Evolutionary conservation across 192 early-diverging fungal genomes (phyloP), one percentile per base, ranked within the genome.

Genomic region (Coemansia umbellata): DNA sequence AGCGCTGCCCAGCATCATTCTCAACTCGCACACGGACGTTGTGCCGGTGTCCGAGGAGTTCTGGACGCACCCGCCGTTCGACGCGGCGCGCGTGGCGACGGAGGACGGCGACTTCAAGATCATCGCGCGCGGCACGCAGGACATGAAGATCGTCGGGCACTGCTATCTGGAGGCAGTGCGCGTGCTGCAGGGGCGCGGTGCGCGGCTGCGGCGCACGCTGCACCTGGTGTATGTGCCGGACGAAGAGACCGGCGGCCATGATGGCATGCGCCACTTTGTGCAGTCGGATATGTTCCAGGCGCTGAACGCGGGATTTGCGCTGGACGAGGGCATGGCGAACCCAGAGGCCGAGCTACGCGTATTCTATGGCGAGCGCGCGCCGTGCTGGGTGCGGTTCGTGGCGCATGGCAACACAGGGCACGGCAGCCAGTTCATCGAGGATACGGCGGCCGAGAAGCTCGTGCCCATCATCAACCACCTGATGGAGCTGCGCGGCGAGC

Each of bases 11-110:
- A 65, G 81, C 31, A 55, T 94, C 15, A 64, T 91, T 30, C 85
- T 92, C 55, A 92, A 92, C 82, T 85, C 85, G 42, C 92, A 94
- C 74, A 87, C 84, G 8, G 92, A 94, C 63, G 92, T 94, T 0
- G 92, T 94, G 22, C 92, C 92, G n/a, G 89, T 91, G 51, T 88
- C 84, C 47, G 72, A 64, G 15, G 84, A 86, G 33, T 71, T 76
- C 62, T 94, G 92, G 92, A 84, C 70, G 8, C 69, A 84, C 40
- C 80, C 82, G 44, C 88, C 92, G 5, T 92, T 94, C 63, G 85
- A 78, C 5, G 92, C 88, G 8, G 62, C 55, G 30, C 67, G 73
- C 0, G 78, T 72, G 26, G 23, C 74, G 9, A 86, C 82, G 35
- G 77, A 70, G 15, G 75, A 82, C 58, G 87, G 87, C 11, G 78